These are phyloP conservation scores for Clohesyomyces aquaticus DNA, from an alignment of 495 filamentous ascomycete species.

Conservation along the genomic window DNA sequence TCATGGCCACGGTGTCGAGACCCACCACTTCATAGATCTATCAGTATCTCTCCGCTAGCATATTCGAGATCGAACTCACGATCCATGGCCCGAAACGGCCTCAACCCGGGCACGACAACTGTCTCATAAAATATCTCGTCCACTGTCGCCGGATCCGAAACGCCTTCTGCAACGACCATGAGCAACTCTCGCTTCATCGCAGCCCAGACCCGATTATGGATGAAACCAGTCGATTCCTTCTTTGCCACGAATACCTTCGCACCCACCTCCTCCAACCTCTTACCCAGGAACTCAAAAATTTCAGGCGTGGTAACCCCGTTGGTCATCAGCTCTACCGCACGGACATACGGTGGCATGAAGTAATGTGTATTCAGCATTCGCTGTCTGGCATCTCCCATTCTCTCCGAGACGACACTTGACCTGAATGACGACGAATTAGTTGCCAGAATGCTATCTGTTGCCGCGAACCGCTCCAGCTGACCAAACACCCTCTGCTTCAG, in stretches of 20 bases:
- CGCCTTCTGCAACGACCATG: slow-evolving; percentile 56
- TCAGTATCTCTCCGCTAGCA: neutral
- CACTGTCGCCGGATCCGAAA: slow-evolving; percentile 54
- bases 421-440: slow-evolving; percentile 58
- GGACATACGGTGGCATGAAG: slow-evolving; percentile 56
- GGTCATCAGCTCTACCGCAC: slow-evolving; percentile 61
- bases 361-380: slow-evolving; percentile 58
- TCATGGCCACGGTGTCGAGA: slow-evolving; percentile 56
- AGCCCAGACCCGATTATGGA: slow-evolving; percentile 64
- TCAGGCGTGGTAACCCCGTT: slow-evolving; percentile 52
- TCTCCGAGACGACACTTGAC: slow-evolving; percentile 48
- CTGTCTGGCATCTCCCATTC: slow-evolving; percentile 32
- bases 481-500: slow-evolving; percentile 57
- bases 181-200: slow-evolving; percentile 49
- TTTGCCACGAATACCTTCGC: slow-evolving; percentile 48
- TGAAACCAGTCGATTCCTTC: slow-evolving; percentile 59
- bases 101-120: neutral
- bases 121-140: slow-evolving; percentile 40
- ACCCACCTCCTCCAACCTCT: slow-evolving; percentile 52
- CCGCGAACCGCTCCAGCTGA: slow-evolving; percentile 51
- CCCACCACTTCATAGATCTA: slow-evolving; percentile 45
- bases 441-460: slow-evolving; percentile 55
- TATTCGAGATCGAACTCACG: neutral
- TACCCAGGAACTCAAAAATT: slow-evolving; percentile 52
- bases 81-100: slow-evolving; percentile 36